Base-by-base conservation (phyloP, 371 early-diverging fungal species). In the Vairimorpha ceranae region DNA sequence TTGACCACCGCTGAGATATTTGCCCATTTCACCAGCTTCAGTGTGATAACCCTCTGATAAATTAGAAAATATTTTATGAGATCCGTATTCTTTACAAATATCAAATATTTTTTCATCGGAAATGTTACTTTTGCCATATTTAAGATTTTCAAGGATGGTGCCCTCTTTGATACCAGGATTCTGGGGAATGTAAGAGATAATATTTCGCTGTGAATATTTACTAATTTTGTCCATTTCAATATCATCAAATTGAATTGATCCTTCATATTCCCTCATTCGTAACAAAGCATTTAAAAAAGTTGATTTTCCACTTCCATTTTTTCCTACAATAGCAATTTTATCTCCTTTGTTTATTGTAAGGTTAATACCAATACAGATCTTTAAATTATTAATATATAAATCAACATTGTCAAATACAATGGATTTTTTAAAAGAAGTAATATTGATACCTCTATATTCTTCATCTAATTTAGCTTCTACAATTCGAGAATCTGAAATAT, bases 31-130 rank as follows among this genome's bases (percentile, higher is more conserved):
- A 25, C 85, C 87, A 35, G 87, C 76, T 65, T 83, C 45, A 30
- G 77, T 81, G 3, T 88, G 86, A 67, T 86, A 87, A 74, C 92
- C 92, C 52, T 89, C 88, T n/a, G 87, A 87, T 51, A 87, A 81
- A 45, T 68, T 54, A 19, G 41, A 56, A 32, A 79, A 77, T 46
- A 74, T 56, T 51, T 77, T 71, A 60, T 82, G 77, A 0, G 73
- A 36, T 14, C 48, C 30, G 19, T 68, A 72, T 25, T 63, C 61
- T 32, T 61, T 45, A 21, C 68, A 66, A 8, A 51, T 58, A 7
- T 64, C 56, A 21, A 74, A 27, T 21, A 77, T 38, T 36, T 64
- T 35, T 19, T 76, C 74, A n/a, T 70, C 19, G 6, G 68, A 35
- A 35, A 27, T 35, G 19, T 59, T 35, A 17, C 23, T 19, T 36